Evolutionary conservation across 2,329 filamentous ascomycete species (phyloP).

Genomic region (Colletotrichum sp.): DNA sequence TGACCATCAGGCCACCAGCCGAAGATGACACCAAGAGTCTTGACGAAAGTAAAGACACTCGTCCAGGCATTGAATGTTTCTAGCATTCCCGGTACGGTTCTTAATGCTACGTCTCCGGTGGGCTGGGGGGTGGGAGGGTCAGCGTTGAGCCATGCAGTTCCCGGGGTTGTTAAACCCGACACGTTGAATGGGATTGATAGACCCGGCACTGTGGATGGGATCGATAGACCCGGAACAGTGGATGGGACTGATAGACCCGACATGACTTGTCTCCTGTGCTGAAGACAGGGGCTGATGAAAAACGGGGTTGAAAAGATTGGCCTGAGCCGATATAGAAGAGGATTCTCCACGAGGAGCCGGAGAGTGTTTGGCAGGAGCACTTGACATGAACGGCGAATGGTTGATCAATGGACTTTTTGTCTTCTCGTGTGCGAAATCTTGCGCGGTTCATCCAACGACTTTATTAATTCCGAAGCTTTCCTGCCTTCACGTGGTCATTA

Average conservation of each 20-base stretch:
- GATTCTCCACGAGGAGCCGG: not conserved
- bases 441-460: not conserved
- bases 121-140: no score
- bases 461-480: not conserved
- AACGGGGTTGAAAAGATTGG: not conserved
- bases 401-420: no score
- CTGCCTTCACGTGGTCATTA: not conserved
- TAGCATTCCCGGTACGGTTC: no score
- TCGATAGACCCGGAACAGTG: not conserved
- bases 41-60: no score
- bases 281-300: not conserved
- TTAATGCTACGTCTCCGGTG: no score
- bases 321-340: not conserved
- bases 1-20: no score
- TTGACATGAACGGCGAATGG: not conserved
- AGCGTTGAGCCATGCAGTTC: no score
- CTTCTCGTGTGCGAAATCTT: not conserved
- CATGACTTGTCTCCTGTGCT: not conserved
- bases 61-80: no score
- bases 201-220: no score
- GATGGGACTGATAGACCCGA: not conserved
- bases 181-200: not conserved
- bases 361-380: not conserved
- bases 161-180: not conserved
- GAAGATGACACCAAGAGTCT: no score